Percentiles rank a stretch among this genome's conserved stretches.
phyloP scores from a whole-genome alignment of 345 rosid species.

The Noccaea bulbosa region DNA sequence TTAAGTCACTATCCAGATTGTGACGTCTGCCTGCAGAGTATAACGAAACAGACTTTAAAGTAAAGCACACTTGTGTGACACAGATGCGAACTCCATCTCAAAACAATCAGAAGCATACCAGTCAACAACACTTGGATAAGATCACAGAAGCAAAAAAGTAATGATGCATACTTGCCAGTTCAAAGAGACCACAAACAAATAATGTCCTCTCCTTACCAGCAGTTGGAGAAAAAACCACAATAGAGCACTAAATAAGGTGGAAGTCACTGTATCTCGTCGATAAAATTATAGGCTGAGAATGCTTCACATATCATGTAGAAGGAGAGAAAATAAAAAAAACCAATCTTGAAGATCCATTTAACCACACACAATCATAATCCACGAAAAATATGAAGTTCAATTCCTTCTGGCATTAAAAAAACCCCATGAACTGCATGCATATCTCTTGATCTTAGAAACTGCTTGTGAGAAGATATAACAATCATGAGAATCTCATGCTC shows the following conservation, averaged over 20 bases:
- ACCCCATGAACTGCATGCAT: constrained; percentile 41
- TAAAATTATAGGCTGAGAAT: constrained; percentile 45
- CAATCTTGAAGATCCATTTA: constrained; percentile 49
- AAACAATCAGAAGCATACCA: constrained; percentile 41
- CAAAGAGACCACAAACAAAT: constrained; percentile 51
- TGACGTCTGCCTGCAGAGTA: constrained; percentile 63
- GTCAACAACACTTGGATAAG: constrained; percentile 28
- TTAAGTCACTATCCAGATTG: constrained; percentile 69
- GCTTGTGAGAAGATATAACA: constrained; percentile 41
- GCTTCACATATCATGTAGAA: constrained; percentile 51
- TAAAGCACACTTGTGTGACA: constrained; percentile 36
- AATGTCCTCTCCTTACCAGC: constrained; percentile 53
- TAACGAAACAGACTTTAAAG: constrained; percentile 40
- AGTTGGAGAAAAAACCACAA: constrained; percentile 51
- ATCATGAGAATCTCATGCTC: constrained; percentile 39
- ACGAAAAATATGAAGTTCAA: constrained; percentile 31
- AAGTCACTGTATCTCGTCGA: constrained; percentile 45
- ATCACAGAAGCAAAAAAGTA: constrained; percentile 46
- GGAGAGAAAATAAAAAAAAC: constrained; percentile 48
- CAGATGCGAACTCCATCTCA: constrained; percentile 31
- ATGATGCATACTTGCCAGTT: constrained; percentile 65
- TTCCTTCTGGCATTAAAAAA: constrained; percentile 43
- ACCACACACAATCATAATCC: constrained; percentile 43
- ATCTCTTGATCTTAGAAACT: constrained; percentile 47
- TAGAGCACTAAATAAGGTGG: constrained; percentile 34